phyloP scores from a whole-genome alignment of 345 rosid genomes.

The Eucalyptus shirleyi region DNA sequence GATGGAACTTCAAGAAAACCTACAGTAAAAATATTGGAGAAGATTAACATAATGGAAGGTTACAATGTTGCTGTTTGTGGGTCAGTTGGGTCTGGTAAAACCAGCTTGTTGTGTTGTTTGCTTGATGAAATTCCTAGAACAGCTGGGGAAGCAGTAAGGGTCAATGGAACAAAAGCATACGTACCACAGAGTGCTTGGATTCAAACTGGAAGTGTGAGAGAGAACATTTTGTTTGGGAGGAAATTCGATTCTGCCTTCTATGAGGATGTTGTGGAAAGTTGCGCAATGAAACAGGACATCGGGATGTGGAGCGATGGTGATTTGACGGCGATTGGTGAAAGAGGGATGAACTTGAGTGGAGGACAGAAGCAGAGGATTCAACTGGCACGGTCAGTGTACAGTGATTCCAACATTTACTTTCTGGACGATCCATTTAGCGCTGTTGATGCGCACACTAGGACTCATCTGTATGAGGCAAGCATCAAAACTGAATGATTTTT shows the following conservation, averaged over 20 bases:
- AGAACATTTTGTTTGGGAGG: too few species aligned
- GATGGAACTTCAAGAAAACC: conserved; percentile 7
- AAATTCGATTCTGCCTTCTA: too few species aligned
- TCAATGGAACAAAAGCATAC: conserved; percentile 28
- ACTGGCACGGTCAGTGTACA: conserved; percentile 13
- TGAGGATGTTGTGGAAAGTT: too few species aligned
- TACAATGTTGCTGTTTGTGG: conserved; percentile 49
- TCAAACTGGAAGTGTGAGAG: too few species aligned
- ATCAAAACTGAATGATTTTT: not conserved
- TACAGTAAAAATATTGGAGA: conserved; percentile 14
- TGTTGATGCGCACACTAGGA: conserved; percentile 69
- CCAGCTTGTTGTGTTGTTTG: conserved; percentile 56
- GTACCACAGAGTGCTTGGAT: too few species aligned
- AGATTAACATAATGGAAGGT: conserved; percentile 38
- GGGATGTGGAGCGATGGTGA: too few species aligned
- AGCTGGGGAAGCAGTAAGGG: conserved; percentile 37
- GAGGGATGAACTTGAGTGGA: too few species aligned
- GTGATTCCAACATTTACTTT: conserved; percentile 5
- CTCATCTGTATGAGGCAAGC: conserved; percentile 38
- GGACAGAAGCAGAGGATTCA: too few species aligned
- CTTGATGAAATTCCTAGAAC: conserved; percentile 72
- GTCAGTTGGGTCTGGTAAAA: conserved; percentile 78
- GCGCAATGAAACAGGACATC: too few species aligned
- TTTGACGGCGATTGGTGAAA: too few species aligned
- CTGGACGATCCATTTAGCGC: conserved; percentile 35